phyloP scores from a whole-genome alignment of 31 red algal genomes.

The Bonnemaisonia californica region DNA sequence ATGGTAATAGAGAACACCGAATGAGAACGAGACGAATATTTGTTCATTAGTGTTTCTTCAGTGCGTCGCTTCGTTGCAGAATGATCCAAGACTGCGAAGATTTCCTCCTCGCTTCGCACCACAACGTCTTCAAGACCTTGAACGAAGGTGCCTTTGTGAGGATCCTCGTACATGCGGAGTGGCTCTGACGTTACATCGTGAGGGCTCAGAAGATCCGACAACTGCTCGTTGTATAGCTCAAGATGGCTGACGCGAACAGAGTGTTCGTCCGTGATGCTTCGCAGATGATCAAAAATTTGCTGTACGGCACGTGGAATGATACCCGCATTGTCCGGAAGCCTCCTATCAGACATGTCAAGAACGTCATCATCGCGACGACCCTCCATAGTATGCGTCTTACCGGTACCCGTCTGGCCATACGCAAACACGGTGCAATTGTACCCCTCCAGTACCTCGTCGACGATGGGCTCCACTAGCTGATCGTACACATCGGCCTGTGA shows the following conservation, averaged over 20 bases:
- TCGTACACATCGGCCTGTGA: slow-evolving; percentile 90
- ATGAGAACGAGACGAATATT: slow-evolving; percentile 94
- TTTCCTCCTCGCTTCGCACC: slow-evolving; percentile 87
- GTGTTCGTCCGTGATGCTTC: slow-evolving; percentile 80
- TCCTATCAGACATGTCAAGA: slow-evolving; percentile 16
- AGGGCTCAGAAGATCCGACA: slow-evolving; percentile 90
- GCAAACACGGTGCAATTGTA: slow-evolving; percentile 99
- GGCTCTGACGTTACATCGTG: slow-evolving; percentile 37
- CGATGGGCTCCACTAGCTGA: slow-evolving; percentile 69
- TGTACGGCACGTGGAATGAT: slow-evolving; percentile 90
- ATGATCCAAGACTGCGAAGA: slow-evolving; percentile 87
- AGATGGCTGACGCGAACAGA: slow-evolving; percentile 91
- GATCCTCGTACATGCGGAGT: slow-evolving; percentile 89
- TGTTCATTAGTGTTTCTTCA: slow-evolving; percentile 94
- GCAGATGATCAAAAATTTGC: slow-evolving; percentile 91
- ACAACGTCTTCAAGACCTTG: slow-evolving; percentile 87
- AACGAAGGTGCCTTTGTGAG: slow-evolving; percentile 90
- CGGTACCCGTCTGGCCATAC: slow-evolving; percentile 97
- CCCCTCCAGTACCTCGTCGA: slow-evolving; percentile 86
- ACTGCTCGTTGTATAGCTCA: slow-evolving; percentile 98
- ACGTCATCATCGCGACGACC: slow-evolving; percentile 58
- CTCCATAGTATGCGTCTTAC: slow-evolving; percentile 99
- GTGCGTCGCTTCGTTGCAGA: slow-evolving; percentile 85
- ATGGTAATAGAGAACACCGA: slow-evolving; percentile 96
- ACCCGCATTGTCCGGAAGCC: slow-evolving; percentile 76